Conservation (phyloP, 257 asterid species). For the Ophiorrhiza pumila region DNA sequence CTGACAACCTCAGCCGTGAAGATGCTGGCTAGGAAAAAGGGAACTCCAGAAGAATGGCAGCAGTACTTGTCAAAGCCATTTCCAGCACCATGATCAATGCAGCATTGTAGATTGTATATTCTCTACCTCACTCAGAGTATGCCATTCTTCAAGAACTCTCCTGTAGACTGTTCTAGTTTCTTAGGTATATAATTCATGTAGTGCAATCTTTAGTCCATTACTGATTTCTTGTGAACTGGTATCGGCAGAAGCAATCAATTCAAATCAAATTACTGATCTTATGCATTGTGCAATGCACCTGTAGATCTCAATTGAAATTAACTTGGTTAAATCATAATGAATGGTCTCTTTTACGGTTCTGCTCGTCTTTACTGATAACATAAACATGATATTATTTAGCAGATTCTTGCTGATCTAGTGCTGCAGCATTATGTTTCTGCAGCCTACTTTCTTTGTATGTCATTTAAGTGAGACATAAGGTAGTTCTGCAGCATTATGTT, state of each 20-base stretch:
- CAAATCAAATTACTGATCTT: neutral
- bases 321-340: neutral
- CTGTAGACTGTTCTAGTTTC: neutral
- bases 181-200: neutral
- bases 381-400: neutral
- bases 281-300: neutral
- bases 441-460: too few species aligned
- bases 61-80: constrained; percentile 65
- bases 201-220: neutral
- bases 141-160: neutral
- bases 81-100: constrained; percentile 40
- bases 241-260: neutral
- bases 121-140: neutral
- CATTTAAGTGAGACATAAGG: too few species aligned
- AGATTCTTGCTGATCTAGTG: neutral
- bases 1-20: constrained; percentile 54
- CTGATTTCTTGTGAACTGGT: neutral
- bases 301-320: neutral
- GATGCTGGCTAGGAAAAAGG: constrained; percentile 62
- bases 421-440: too few species aligned
- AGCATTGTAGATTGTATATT: constrained; percentile 12
- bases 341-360: neutral
- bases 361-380: neutral
- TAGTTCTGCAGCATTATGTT: too few species aligned
- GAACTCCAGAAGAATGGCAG: constrained; percentile 82